These are phyloP conservation scores for Oryza nivara DNA, from an alignment of 176 grass and related monocot species.

Conservation along the genomic window DNA sequence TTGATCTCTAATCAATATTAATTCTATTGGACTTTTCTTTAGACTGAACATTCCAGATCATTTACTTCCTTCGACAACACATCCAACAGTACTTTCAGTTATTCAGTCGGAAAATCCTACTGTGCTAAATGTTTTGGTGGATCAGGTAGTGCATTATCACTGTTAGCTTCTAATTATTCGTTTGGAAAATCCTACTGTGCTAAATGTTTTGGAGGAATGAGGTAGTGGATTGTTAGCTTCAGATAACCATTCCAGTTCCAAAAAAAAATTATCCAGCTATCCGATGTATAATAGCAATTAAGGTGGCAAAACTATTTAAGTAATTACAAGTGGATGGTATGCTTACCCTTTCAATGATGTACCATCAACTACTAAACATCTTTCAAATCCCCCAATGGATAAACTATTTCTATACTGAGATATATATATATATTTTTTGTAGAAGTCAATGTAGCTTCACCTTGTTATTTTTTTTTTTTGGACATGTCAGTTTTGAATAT, in stretches of 20 bases:
- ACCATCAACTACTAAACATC: neutral
- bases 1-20: conserved; percentile 27
- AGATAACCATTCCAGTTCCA: neutral
- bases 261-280: neutral
- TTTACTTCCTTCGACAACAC: conserved; percentile 66
- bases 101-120: conserved; percentile 65
- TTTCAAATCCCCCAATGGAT: neutral
- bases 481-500: neutral
- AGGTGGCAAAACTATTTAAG: neutral
- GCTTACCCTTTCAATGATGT: conserved; percentile 1
- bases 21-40: conserved; percentile 36
- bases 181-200: too few relatives aligned
- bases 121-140: conserved; percentile 88
- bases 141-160: conserved; percentile 53
- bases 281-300: neutral
- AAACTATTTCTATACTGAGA: neutral
- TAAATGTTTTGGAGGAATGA: too few relatives aligned
- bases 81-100: conserved; percentile 77
- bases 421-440: neutral
- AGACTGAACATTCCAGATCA: conserved; percentile 59
- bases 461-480: neutral
- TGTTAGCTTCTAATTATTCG: too few relatives aligned
- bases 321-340: neutral
- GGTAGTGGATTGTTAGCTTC: neutral
- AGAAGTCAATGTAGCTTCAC: neutral